These are phyloP conservation scores for Inga leiocalycina DNA, from an alignment of 306 rosid species.

Conservation along the genomic window DNA sequence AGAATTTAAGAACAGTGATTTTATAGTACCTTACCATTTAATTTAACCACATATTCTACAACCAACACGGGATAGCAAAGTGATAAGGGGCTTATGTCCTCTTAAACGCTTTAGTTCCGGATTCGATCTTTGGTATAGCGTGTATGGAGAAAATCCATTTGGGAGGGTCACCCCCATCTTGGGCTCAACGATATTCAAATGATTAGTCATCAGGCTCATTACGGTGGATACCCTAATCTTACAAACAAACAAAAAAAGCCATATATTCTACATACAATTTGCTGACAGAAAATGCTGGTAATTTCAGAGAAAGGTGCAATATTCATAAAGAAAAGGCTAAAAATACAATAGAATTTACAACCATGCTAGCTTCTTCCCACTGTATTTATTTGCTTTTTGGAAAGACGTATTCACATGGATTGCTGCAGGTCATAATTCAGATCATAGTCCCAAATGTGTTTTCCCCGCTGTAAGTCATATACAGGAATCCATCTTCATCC, in stretches of 20 bases:
- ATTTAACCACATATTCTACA: too few species aligned
- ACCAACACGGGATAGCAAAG: too few species aligned
- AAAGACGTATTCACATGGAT: slow-evolving; percentile 23
- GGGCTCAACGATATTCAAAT: too few species aligned
- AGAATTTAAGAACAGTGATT: too few species aligned
- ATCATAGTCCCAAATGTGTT: slow-evolving; percentile 51
- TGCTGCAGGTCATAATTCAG: slow-evolving; percentile 22
- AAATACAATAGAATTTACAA: slow-evolving; percentile 30
- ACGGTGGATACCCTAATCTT: too few species aligned
- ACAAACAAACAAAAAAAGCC: not conserved
- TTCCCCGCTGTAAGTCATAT: slow-evolving; percentile 66
- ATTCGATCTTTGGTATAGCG: too few species aligned
- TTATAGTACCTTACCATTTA: too few species aligned
- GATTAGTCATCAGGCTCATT: too few species aligned
- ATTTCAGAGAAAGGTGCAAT: not conserved
- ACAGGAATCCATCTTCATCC: slow-evolving; percentile 71
- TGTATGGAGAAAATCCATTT: too few species aligned
- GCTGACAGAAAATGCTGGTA: not conserved
- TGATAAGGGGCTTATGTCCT: too few species aligned
- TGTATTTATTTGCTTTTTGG: not conserved
- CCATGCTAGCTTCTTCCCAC: slow-evolving; percentile 8
- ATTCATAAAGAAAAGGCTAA: not conserved
- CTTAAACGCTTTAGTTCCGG: too few species aligned
- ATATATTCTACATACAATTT: not conserved
- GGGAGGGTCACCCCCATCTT: too few species aligned